Conservation (phyloP, 202 grass and related monocot genomes). For the Musa balbisiana region DNA sequence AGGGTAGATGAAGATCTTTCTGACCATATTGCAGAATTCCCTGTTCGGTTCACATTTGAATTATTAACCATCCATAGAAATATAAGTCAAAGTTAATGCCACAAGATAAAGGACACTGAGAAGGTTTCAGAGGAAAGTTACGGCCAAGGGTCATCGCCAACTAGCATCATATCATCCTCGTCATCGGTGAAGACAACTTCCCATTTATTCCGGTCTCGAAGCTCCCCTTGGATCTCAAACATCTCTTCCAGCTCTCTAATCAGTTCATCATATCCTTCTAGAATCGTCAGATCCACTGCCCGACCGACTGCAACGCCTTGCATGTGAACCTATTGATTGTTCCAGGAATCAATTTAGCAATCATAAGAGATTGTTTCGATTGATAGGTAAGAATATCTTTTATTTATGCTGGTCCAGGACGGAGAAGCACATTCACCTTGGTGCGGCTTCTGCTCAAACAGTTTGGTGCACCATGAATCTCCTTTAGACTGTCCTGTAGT, state of each 20-base stretch:
- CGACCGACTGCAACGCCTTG: conserved; percentile 72
- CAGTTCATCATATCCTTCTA: conserved; percentile 60
- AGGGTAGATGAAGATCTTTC: conserved; percentile 19
- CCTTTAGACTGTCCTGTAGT: conserved; percentile 44
- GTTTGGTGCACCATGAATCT: conserved; percentile 61
- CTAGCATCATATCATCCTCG: conserved; percentile 85
- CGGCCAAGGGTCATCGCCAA: conserved; percentile 80
- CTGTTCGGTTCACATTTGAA: conserved; percentile 3
- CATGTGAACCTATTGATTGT: conserved; percentile 65
- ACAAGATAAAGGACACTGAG: not conserved
- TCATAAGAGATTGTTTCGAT: too few species aligned
- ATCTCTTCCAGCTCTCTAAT: conserved; percentile 58
- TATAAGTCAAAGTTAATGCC: too few species aligned
- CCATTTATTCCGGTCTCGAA: conserved; percentile 68
- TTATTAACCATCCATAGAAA: too few species aligned
- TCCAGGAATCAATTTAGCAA: not conserved
- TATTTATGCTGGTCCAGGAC: too few species aligned
- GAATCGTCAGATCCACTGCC: conserved; percentile 60
- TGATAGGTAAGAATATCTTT: too few species aligned
- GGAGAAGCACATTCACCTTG: conserved; percentile 36
- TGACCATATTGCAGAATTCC: conserved; percentile 30
- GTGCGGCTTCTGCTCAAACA: conserved; percentile 42
- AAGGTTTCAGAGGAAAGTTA: conserved; percentile 30
- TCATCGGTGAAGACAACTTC: conserved; percentile 68
- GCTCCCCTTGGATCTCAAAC: conserved; percentile 79